A percentile compares a stretch with the other conserved stretches of the same genome.
phyloP scores from a whole-genome alignment of 78 protist genomes.

The Parvularia atlantis region DNA sequence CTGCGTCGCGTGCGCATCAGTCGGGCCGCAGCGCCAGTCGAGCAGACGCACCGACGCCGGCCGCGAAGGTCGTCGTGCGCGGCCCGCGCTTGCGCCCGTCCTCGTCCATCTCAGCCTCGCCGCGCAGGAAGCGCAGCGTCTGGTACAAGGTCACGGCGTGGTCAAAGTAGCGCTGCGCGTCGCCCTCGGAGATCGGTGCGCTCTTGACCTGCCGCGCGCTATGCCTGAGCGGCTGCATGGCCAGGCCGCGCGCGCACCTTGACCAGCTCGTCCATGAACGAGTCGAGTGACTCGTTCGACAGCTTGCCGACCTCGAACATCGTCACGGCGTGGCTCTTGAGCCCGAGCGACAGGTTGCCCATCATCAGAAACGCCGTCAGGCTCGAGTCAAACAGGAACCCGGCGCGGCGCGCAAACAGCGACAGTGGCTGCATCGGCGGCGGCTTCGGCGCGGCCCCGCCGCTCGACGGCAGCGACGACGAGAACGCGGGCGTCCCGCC shows the following conservation, averaged over 20 bases:
- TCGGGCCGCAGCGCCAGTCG: not conserved
- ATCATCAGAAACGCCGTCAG: slow-evolving; percentile 90
- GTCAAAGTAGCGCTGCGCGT: slow-evolving; percentile 43
- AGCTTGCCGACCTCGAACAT: slow-evolving; percentile 90
- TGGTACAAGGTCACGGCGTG: slow-evolving; percentile 65
- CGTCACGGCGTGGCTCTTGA: slow-evolving; percentile 89
- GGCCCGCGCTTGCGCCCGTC: not conserved
- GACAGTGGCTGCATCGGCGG: no score
- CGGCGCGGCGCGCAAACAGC: slow-evolving; percentile 48
- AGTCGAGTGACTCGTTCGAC: slow-evolving; percentile 62
- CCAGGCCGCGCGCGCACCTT: slow-evolving; percentile 20
- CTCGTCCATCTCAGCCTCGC: not conserved
- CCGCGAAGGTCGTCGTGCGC: not conserved
- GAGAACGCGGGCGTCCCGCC: not conserved
- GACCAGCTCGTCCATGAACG: slow-evolving; percentile 54
- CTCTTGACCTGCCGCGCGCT: slow-evolving; percentile 13
- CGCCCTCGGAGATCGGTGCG: not conserved
- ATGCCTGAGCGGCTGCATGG: not conserved
- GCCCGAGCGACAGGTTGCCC: slow-evolving; percentile 74
- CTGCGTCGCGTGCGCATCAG: slow-evolving; percentile 7
- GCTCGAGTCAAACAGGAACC: slow-evolving; percentile 66
- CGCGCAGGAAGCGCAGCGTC: slow-evolving; percentile 52
- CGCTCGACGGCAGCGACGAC: no score
- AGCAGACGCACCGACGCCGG: not conserved
- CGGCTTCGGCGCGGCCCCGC: no score